Percentiles rank a stretch among this genome's conserved stretches.
Conservation (phyloP, 371 early-diverging fungal species). For the Lichtheimia hyalospora region DNA sequence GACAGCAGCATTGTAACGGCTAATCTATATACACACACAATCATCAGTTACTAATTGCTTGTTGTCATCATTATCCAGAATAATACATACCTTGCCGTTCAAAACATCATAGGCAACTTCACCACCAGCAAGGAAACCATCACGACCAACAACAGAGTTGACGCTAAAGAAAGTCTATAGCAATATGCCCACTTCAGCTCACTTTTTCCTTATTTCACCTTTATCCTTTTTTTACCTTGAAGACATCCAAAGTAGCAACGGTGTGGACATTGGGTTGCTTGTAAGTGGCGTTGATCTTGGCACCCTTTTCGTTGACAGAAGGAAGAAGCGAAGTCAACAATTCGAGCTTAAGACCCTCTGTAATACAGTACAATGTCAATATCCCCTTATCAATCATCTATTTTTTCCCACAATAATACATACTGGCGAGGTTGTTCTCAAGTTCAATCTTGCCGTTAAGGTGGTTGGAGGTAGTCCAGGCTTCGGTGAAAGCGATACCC, state of each 20-base stretch:
- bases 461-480: constrained; percentile 93
- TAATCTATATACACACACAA: constrained; percentile 35
- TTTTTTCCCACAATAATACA: constrained; percentile 10
- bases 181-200: constrained; percentile 2
- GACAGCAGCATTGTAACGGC: constrained; percentile 82
- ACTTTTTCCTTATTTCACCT: too few relatives aligned
- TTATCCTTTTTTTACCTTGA: constrained; percentile 17
- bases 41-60: background rate
- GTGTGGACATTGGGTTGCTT: constrained; percentile 49
- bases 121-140: constrained; percentile 88
- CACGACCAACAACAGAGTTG: constrained; percentile 60
- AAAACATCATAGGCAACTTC: constrained; percentile 90
- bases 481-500: constrained; percentile 91
- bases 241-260: constrained; percentile 42
- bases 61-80: background rate
- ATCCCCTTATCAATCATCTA: background rate
- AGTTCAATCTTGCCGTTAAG: constrained; percentile 91
- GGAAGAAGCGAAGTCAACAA: constrained; percentile 44
- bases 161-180: constrained; percentile 43
- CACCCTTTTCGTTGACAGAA: constrained; percentile 45
- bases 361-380: background rate
- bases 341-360: constrained; percentile 53
- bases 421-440: constrained; percentile 88
- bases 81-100: constrained; percentile 62
- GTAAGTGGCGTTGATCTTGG: constrained; percentile 44